These are phyloP conservation scores for Agapanthus africanus DNA, from an alignment of 106 monocot species.

Conservation along the genomic window DNA sequence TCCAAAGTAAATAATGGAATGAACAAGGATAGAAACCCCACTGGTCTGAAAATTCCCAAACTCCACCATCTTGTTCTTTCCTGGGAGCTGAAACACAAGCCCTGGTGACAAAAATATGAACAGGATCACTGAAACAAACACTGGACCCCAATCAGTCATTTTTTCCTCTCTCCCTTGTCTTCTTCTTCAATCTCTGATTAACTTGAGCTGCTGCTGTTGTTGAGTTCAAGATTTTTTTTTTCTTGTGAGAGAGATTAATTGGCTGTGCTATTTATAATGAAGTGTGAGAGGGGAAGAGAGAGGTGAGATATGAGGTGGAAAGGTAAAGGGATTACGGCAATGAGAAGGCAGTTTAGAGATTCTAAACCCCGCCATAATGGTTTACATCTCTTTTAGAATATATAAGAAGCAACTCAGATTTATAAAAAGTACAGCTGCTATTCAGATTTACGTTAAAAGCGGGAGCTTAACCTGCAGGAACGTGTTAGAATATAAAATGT, in stretches of 20 bases:
- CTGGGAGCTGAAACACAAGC: conserved; percentile 15
- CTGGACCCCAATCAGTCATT: conserved; percentile 24
- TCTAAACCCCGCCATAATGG: background rate
- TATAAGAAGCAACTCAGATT: too few species aligned
- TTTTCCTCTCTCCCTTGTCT: too few species aligned
- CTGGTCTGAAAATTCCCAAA: conserved; percentile 21
- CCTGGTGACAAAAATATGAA: conserved; percentile 17
- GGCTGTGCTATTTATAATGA: background rate
- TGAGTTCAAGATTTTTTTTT: background rate
- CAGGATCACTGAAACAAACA: conserved; percentile 16
- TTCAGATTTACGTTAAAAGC: too few species aligned
- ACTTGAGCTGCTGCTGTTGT: background rate
- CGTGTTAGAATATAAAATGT: too few species aligned
- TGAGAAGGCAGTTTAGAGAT: background rate
- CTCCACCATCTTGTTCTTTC: conserved; percentile 12
- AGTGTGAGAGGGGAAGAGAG: background rate
- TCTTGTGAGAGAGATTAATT: background rate
- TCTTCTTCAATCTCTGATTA: too few species aligned
- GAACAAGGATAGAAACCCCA: conserved; percentile 10
- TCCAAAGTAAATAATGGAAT: conserved; percentile 20
- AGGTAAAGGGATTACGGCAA: background rate
- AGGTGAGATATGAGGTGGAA: background rate
- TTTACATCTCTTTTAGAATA: background rate
- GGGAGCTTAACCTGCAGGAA: too few species aligned
- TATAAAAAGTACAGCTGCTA: too few species aligned